Evolutionary conservation across 2,329 filamentous ascomycete species (phyloP).

Genomic region (Ceratocystis cubensis): DNA sequence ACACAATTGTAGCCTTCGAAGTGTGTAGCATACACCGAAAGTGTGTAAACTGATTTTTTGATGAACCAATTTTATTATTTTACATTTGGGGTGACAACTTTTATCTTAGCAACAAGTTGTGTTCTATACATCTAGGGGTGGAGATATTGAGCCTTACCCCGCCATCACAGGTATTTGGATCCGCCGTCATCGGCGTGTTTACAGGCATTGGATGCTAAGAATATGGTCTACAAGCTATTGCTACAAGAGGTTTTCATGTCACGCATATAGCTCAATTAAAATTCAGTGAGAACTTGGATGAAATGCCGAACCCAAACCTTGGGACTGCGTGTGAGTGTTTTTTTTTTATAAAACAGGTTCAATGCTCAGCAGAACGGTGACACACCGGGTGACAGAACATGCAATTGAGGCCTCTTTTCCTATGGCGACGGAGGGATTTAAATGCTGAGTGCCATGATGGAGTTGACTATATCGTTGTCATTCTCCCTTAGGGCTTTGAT

Average conservation of each 20-base stretch:
- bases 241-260: background rate
- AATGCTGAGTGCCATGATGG: constrained; percentile 96
- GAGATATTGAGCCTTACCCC: background rate
- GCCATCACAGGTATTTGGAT: background rate
- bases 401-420: background rate
- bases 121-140: background rate
- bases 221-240: background rate
- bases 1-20: no score
- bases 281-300: no score
- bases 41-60: background rate
- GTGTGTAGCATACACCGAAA: background rate
- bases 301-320: background rate
- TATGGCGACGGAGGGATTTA: constrained; percentile 29
- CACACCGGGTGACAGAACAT: background rate
- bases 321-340: background rate
- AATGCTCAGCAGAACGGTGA: background rate
- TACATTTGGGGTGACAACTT: no score
- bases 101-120: no score
- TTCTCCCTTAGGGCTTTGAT: constrained; percentile 98
- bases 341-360: background rate
- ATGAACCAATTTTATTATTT: background rate
- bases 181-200: background rate
- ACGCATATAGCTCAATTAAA: no score
- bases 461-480: constrained; percentile 99
- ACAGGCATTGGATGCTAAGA: background rate